A percentile compares a stretch with the other conserved stretches of the same genome.
phyloP scores from a whole-genome alignment of 2,329 filamentous ascomycete species.

The Didymella keratinophila region DNA sequence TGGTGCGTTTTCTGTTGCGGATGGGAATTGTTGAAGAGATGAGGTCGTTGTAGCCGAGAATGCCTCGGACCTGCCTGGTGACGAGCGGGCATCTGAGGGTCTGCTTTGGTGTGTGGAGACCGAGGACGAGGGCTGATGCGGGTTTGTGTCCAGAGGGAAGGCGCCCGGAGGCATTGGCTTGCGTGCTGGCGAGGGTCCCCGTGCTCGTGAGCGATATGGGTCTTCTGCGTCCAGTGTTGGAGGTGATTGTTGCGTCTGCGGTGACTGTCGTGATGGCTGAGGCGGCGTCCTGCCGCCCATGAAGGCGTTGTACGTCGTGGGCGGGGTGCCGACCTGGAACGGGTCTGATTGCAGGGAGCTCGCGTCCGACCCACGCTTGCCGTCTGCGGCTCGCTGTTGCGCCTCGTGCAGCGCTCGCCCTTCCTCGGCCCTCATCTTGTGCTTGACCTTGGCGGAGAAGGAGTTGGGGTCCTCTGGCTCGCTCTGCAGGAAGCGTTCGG shows the following conservation, averaged over 20 bases:
- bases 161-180: constrained; percentile 38
- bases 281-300: constrained; percentile 37
- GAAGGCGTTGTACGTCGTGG: constrained; percentile 28
- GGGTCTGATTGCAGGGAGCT: constrained; percentile 39
- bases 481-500: constrained; percentile 40
- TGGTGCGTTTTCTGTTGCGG: constrained; percentile 26
- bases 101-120: constrained; percentile 39
- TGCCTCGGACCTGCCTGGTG: constrained; percentile 35
- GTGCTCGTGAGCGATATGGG: constrained; percentile 42
- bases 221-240: constrained; percentile 36
- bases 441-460: constrained; percentile 57
- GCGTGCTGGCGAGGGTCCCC: constrained; percentile 40
- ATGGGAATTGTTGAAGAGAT: constrained; percentile 28
- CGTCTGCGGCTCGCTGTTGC: constrained; percentile 35
- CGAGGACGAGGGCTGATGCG: constrained; percentile 34
- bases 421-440: constrained; percentile 62
- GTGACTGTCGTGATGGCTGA: constrained; percentile 25
- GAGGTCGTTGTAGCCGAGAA: constrained; percentile 25
- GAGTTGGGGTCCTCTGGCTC: constrained; percentile 51
- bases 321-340: constrained; percentile 40
- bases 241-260: constrained; percentile 26
- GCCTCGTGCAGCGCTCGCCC: constrained; percentile 59
- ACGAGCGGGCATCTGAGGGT: constrained; percentile 34
- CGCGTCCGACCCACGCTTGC: constrained; percentile 41
- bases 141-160: constrained; percentile 36